Conservation (phyloP, 371 early-diverging fungal genomes). For the Catenaria anguillulae region DNA sequence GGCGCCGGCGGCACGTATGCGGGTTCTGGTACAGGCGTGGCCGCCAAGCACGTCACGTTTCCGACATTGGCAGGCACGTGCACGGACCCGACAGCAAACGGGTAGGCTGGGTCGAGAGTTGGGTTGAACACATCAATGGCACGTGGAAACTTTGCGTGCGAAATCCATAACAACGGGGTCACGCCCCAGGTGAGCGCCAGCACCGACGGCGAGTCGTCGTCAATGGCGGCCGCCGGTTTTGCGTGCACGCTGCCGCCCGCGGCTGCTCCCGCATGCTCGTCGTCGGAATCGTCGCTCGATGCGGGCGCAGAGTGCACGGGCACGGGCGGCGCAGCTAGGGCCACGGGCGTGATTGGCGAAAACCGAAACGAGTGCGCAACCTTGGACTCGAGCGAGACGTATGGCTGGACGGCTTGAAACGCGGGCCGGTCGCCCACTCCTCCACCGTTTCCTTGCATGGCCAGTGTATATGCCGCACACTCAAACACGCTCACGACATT, state of each 20-base stretch:
- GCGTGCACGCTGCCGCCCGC: not conserved
- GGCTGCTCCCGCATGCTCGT: not conserved
- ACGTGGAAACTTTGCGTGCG: not conserved
- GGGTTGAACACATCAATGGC: conserved; percentile 4
- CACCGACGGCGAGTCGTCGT: not conserved
- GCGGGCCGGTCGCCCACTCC: not conserved
- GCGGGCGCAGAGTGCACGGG: not conserved
- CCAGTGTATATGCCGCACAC: not conserved
- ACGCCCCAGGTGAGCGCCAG: not conserved
- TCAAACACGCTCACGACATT: not conserved
- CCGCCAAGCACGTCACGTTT: conserved; percentile 40
- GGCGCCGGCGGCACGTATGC: conserved; percentile 3
- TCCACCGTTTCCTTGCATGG: not conserved
- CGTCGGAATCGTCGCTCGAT: not conserved
- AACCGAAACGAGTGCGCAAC: not conserved
- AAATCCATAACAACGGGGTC: not conserved
- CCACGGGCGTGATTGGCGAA: not conserved
- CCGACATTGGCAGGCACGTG: conserved; percentile 38
- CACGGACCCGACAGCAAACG: conserved; percentile 5
- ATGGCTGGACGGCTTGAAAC: not conserved
- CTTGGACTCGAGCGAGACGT: conserved; percentile 3
- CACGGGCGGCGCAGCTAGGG: not conserved
- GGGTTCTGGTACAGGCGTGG: conserved; percentile 12
- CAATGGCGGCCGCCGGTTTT: not conserved
- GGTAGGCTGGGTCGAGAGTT: not conserved